Base-by-base conservation (phyloP, 331 rosid species). In the Quercus phellos region DNA sequence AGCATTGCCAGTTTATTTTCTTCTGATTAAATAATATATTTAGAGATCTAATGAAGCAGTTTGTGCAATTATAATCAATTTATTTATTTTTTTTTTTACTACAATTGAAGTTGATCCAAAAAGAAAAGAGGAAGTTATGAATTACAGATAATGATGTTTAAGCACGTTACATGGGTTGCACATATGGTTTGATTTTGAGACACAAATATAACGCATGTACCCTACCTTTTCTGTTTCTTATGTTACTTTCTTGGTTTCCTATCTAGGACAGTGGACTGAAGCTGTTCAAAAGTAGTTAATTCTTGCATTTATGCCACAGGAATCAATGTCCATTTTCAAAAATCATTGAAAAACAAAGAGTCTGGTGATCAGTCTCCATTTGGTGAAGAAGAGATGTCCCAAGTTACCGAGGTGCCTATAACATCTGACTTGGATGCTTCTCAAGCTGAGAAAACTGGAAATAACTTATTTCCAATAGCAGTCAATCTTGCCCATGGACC, bases 321-420 rank as follows among this genome's bases (percentile, higher is more conserved):
- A 61, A 68, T 68, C 42, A 83, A 24, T 29, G 19, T 58, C 42
- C 75, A 19, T 69, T 8, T 51, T 64, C 54, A 43, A 56, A 85
- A 69, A 74, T 60, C 29, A 19, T 59, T 60, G 38, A 72, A 69
- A 34, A 82, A 78, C 71, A 84, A 77, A 50, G 89, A 87, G 72
- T 75, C 73, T 30, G 26, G 59, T 72, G 88, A 74, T 70, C 87
- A 75, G 34, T 70, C 72, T 56, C 79, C 69, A 2, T 58, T 71
- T 72, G 75, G 79, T 55, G 87, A 85, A 51, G 84, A 84, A 50
- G 88, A 78, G 73, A 43, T 82, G 85, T 85, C 88, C 61, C 90
- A 69, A 67, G 84, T 83, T 51, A 78, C 87, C 1, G 86, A 77
- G 76, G 84, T 87, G 35, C 80, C 89, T 43, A 46, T 61, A 70